Base-by-base conservation (phyloP, 108 stramenopile genomes). In the Cylindrotheca closterium region DNA sequence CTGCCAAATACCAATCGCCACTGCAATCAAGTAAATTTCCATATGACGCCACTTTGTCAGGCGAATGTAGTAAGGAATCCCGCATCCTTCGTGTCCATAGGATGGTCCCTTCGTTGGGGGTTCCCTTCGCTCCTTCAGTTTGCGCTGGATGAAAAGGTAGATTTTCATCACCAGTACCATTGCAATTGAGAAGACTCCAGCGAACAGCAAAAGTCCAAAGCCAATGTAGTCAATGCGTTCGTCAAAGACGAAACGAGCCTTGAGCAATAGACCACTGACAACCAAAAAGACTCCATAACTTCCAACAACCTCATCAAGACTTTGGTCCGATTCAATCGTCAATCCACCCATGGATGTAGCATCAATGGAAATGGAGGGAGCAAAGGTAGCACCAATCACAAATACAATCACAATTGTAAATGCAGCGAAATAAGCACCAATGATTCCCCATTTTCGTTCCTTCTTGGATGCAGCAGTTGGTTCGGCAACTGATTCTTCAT, bases 1-100 rank as follows among this genome's bases (percentile, higher is more conserved):
- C 63, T 91, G 89, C 89, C 86, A 88, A 23, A 72, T 70, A 4
- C 85, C 80, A 56, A 91, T 84, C 21, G 74, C 50, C 26, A 91
- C 55, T 5, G 84, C 76, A 17, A 91, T 51, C 2, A 86, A 67
- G 60, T 68, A 86, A 12, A 91, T 85, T 63, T 91, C 89, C 74
- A 86, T 78, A 58, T 91, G 87, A 24, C 84, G 75, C 79, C 83
- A 91, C 26, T 83, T 83, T 42, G 59, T 54, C 10, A 91, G 59
- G 22, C 71, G 65, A 48, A 75, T 58, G 62, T 75, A 75, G 2
- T 32, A 50, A 10, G 74, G 73, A 15, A 74, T 32, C 2, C 65
- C 73, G 24, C 65, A 74, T 18, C 63, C 74, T 45, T 55, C 24
- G 31, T 75, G 68, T 8, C 65, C 63, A 33, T 64, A 66, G 18